These are phyloP conservation scores for Phytophthora colocasiae DNA, from an alignment of 352 stramenopile genomes.

Conservation along the genomic window DNA sequence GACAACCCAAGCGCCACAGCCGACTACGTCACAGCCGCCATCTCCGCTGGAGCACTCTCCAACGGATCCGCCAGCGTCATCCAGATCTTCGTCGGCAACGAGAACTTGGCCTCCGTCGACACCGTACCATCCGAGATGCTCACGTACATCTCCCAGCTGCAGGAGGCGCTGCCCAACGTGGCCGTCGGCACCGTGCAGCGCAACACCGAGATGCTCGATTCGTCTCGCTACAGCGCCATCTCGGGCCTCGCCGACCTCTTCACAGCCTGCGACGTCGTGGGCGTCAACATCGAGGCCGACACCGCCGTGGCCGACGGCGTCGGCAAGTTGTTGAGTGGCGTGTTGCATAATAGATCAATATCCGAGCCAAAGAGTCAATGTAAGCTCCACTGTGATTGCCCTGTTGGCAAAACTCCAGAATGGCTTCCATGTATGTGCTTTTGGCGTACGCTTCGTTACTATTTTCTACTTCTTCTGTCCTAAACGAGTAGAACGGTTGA, in stretches of 20 bases:
- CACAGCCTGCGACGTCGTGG: constrained; percentile 58
- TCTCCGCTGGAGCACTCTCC: constrained; percentile 39
- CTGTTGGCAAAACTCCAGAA: too few relatives aligned
- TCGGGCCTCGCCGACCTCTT: constrained; percentile 53
- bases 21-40: constrained; percentile 44
- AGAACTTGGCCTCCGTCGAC: constrained; percentile 51
- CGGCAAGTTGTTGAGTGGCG: too few relatives aligned
- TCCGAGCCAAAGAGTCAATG: too few relatives aligned
- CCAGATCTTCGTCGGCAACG: constrained; percentile 70
- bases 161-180: constrained; percentile 38
- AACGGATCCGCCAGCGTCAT: constrained; percentile 44
- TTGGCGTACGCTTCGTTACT: too few relatives aligned
- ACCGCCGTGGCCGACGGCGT: constrained; percentile 28
- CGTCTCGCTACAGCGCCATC: constrained; percentile 41
- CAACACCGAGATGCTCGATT: constrained; percentile 60
- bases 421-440: too few relatives aligned
- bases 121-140: constrained; percentile 48
- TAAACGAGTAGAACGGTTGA: too few relatives aligned
- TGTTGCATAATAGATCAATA: too few relatives aligned
- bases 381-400: too few relatives aligned
- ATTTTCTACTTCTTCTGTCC: too few relatives aligned
- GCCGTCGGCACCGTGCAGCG: constrained; percentile 55
- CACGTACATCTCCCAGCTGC: constrained; percentile 49
- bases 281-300: constrained; percentile 71
- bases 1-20: constrained; percentile 37